Evolutionary conservation across 2,329 filamentous ascomycete species (phyloP).

Genomic region (Orbilia brochopaga): DNA sequence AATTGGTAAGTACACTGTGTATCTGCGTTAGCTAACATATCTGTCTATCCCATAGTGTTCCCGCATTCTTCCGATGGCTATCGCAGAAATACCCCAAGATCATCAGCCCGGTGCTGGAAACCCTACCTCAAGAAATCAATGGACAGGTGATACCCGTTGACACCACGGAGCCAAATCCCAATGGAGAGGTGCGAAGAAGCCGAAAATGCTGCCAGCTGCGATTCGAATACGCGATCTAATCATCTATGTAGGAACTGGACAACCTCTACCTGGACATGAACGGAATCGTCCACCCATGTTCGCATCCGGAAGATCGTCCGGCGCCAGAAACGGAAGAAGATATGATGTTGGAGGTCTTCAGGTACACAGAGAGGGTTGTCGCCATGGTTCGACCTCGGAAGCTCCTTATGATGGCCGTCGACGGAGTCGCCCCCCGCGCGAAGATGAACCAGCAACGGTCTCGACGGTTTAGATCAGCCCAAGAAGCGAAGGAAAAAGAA

Average conservation of each 20-base stretch:
- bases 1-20: background rate
- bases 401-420: conserved; percentile 95
- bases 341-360: conserved; percentile 99
- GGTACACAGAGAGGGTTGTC: conserved; percentile 96
- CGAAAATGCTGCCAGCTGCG: background rate
- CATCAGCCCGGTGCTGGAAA: conserved; percentile 87
- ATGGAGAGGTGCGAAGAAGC: conserved; percentile 69
- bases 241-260: conserved; percentile 73
- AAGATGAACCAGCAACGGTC: conserved; percentile 99
- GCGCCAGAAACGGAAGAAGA: conserved; percentile 93
- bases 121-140: conserved; percentile 80
- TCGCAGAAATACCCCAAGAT: conserved; percentile 98
- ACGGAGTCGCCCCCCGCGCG: conserved; percentile 94
- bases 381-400: conserved; percentile 98
- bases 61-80: conserved; percentile 71
- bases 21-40: conserved; percentile 8
- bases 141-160: conserved; percentile 85
- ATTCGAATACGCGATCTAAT: background rate
- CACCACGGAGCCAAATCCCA: conserved; percentile 83
- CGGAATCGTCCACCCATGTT: conserved; percentile 98
- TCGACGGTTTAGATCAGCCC: conserved; percentile 88
- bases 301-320: conserved; percentile 91
- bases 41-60: conserved; percentile 48
- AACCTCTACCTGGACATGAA: conserved; percentile 99
- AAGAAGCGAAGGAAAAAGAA: conserved; percentile 93